phyloP scores from a whole-genome alignment of 23 red algal species.

The Agarophyton chilense region DNA sequence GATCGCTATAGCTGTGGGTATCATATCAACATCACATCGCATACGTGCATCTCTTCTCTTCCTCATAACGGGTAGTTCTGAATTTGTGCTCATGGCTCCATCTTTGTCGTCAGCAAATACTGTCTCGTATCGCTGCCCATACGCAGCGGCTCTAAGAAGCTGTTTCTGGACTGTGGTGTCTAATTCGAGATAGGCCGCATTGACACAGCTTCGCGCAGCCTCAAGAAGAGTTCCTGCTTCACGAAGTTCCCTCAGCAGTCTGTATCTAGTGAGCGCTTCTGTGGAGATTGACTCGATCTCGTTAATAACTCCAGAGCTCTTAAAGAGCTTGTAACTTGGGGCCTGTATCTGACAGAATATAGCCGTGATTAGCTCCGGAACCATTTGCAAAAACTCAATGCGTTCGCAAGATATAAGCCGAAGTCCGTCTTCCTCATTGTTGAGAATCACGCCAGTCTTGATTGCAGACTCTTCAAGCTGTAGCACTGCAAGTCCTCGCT shows the following conservation, averaged over 20 bases:
- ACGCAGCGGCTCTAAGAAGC: conserved; percentile 58
- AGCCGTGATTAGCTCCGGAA: conserved; percentile 43
- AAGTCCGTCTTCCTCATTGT: conserved; percentile 57
- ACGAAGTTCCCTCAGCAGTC: conserved; percentile 42
- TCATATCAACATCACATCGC: conserved; percentile 47
- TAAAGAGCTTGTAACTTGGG: conserved; percentile 50
- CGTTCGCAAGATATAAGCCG: conserved; percentile 26
- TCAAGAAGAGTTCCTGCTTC: conserved; percentile 55
- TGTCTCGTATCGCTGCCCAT: conserved; percentile 49
- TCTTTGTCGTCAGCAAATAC: conserved; percentile 32
- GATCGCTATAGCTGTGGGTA: conserved; percentile 63
- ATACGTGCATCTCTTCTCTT: background rate
- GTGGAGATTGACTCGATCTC: background rate
- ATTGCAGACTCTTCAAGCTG: conserved; percentile 23
- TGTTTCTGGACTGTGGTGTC: conserved; percentile 30
- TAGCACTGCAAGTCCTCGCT: conserved; percentile 46
- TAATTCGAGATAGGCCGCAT: conserved; percentile 57
- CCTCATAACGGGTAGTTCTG: background rate
- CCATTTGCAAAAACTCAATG: conserved; percentile 67
- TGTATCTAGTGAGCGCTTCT: conserved; percentile 50
- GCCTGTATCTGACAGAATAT: conserved; percentile 44
- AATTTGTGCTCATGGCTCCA: background rate
- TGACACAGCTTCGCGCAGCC: conserved; percentile 43
- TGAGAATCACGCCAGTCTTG: conserved; percentile 36
- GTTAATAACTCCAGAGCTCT: conserved; percentile 20